Percentiles rank a stretch among this genome's conserved stretches.
Evolutionary conservation across 2,329 filamentous ascomycete species (phyloP).

Genomic region (Apiospora arundinis): DNA sequence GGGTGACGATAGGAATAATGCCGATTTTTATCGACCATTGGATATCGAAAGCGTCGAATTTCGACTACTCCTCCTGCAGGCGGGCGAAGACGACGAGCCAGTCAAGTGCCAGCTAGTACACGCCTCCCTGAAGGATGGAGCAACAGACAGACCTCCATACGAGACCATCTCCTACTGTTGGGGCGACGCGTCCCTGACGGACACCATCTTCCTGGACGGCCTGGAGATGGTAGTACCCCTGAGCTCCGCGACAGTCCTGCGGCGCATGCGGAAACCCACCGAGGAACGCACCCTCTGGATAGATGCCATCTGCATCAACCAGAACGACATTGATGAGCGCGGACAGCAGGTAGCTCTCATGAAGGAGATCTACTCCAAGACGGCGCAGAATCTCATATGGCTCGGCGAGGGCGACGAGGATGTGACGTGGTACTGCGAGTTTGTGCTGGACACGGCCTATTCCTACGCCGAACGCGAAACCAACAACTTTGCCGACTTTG

Average conservation of each 20-base stretch:
- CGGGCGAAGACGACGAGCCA: neutral
- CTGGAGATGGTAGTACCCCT: neutral
- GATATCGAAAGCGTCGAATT: neutral
- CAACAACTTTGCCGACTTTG: neutral
- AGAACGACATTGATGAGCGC: neutral
- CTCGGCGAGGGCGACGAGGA: neutral
- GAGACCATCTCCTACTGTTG: conserved; percentile 14
- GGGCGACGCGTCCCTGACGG: neutral
- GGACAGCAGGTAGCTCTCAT: neutral
- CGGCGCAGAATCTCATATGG: neutral
- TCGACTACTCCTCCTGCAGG: neutral
- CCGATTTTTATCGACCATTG: neutral
- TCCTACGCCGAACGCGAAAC: neutral
- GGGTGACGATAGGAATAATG: neutral
- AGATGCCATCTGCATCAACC: conserved; percentile 20
- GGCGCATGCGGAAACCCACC: neutral
- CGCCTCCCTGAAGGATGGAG: neutral
- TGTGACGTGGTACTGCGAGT: neutral
- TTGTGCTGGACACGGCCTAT: neutral
- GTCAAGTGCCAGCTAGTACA: conserved; percentile 1
- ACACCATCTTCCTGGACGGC: neutral
- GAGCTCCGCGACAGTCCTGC: neutral
- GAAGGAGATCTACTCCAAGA: neutral
- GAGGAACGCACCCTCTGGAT: neutral
- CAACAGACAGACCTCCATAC: neutral